Percentiles rank a stretch among this genome's conserved stretches.
Evolutionary conservation across 805 yeast genomes (phyloP).

Genomic region (Starmera dryadoides): DNA sequence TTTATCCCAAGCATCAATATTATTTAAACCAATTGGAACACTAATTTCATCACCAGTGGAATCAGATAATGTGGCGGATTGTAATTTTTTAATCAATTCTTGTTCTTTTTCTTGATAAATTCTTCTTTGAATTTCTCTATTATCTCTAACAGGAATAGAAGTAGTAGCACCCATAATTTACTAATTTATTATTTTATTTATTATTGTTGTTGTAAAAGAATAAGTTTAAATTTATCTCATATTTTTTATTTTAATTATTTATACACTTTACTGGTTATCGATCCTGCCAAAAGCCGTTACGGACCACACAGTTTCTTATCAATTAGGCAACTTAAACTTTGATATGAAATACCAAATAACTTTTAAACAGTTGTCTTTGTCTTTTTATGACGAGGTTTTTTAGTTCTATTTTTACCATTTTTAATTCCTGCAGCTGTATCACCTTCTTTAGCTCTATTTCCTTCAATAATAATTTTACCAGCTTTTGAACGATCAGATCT

Average conservation of each 20-base stretch:
- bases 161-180: conserved; percentile 6
- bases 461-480: conserved; percentile 58
- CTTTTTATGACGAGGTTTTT: conserved; percentile 37
- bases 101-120: conserved; percentile 3
- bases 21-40: conserved; percentile 24
- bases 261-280: too few relatives aligned
- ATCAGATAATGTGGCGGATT: not conserved
- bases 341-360: too few relatives aligned
- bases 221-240: too few relatives aligned
- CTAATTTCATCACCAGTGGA: not conserved
- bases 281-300: not conserved
- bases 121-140: conserved; percentile 5
- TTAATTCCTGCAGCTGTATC: conserved; percentile 52
- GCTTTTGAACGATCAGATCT: conserved; percentile 71
- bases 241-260: too few relatives aligned
- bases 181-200: too few relatives aligned
- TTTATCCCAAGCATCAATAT: conserved; percentile 38
- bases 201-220: too few relatives aligned
- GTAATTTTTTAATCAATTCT: not conserved
- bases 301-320: not conserved
- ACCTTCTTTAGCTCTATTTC: conserved; percentile 71
- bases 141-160: conserved; percentile 5
- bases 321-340: too few relatives aligned
- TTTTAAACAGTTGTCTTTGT: too few relatives aligned
- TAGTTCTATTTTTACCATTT: conserved; percentile 42